Evolutionary conservation across 1,139 yeast species (phyloP).

Genomic region (Candida sojae): DNA sequence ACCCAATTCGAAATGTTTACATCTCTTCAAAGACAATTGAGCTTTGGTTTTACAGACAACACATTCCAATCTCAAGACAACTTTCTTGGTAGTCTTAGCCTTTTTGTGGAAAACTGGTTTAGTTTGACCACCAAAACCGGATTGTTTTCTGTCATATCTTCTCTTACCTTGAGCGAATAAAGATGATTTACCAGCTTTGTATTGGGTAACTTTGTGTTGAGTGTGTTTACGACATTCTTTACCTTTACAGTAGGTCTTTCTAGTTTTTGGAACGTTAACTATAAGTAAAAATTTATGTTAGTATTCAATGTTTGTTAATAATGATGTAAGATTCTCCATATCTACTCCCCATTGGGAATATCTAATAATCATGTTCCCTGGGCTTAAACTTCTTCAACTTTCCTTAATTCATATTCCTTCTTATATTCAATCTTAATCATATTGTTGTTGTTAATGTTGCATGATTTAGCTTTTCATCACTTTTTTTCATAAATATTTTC

Average conservation of each 20-base stretch:
- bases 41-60: slow-evolving; percentile 98
- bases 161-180: slow-evolving; percentile 99
- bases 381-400: not conserved
- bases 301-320: slow-evolving; percentile 16
- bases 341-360: too few species aligned
- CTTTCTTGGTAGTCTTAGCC: slow-evolving; percentile 99
- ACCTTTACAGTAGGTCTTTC: slow-evolving; percentile 99
- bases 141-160: slow-evolving; percentile 99
- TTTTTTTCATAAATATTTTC: not conserved
- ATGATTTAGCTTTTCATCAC: not conserved
- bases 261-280: slow-evolving; percentile 99
- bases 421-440: not conserved
- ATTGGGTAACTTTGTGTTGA: slow-evolving; percentile 99
- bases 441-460: not conserved
- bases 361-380: too few species aligned
- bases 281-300: slow-evolving; percentile 17
- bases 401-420: not conserved
- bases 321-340: too few species aligned
- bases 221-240: slow-evolving; percentile 99
- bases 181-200: slow-evolving; percentile 99
- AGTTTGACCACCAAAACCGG: slow-evolving; percentile 99
- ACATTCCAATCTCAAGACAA: slow-evolving; percentile 99
- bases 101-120: slow-evolving; percentile 99
- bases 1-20: slow-evolving; percentile 99
- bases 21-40: slow-evolving; percentile 97